phyloP scores from a whole-genome alignment of 1,284 basidiomycete genomes.

The Trichosporon sp. region DNA sequence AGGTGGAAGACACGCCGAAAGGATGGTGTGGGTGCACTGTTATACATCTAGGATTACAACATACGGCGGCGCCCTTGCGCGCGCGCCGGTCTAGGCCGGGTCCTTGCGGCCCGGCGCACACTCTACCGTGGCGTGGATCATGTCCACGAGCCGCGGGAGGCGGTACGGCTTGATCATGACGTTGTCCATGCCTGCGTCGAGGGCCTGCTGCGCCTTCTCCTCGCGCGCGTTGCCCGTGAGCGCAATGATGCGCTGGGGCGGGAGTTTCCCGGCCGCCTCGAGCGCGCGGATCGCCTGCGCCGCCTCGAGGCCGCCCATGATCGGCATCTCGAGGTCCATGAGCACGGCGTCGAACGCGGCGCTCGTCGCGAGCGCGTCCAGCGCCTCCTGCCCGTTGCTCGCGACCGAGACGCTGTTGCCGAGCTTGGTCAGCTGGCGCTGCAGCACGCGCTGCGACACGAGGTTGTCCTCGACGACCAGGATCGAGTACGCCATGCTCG shows the following conservation, averaged over 20 bases:
- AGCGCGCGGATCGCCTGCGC: slow-evolving; percentile 35
- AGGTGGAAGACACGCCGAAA: too few relatives aligned
- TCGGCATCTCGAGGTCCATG: slow-evolving; percentile 38
- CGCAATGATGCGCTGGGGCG: slow-evolving; percentile 37
- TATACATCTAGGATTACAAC: not conserved
- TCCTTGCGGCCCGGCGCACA: not conserved
- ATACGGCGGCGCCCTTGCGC: not conserved
- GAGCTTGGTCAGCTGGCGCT: slow-evolving; percentile 40
- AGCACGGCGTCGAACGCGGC: slow-evolving; percentile 24
- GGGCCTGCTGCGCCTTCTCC: slow-evolving; percentile 36
- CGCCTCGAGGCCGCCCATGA: slow-evolving; percentile 48
- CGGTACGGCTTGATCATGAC: slow-evolving; percentile 28
- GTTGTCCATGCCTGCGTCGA: slow-evolving; percentile 29
- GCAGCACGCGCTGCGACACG: slow-evolving; percentile 47
- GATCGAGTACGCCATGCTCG: slow-evolving; percentile 6
- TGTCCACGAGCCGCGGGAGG: slow-evolving; percentile 18
- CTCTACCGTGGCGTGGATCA: slow-evolving; percentile 9
- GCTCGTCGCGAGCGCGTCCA: slow-evolving; percentile 25
- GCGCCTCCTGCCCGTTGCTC: slow-evolving; percentile 43
- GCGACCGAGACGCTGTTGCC: slow-evolving; percentile 38
- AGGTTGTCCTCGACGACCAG: slow-evolving; percentile 42
- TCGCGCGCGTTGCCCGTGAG: slow-evolving; percentile 43
- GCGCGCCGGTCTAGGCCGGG: not conserved
- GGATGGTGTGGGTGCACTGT: not conserved
- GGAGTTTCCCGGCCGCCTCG: slow-evolving; percentile 20